phyloP scores from a whole-genome alignment of 768 basidiomycete species.

The Thelephora ganbajun region DNA sequence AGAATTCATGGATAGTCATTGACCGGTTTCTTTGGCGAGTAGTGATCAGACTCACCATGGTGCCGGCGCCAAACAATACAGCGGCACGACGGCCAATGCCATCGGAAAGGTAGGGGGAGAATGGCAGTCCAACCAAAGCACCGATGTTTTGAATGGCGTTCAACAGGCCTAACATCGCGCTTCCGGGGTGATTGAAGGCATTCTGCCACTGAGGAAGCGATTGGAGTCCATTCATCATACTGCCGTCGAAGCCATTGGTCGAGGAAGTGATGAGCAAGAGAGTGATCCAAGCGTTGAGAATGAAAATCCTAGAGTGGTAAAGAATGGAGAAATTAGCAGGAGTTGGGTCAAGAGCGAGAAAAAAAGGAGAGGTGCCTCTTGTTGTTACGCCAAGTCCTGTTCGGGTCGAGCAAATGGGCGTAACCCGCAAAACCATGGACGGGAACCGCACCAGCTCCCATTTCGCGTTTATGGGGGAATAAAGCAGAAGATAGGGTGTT shows the following conservation, averaged over 20 bases:
- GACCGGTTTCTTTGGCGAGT: not conserved
- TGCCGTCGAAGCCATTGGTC: conserved; percentile 64
- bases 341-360: conserved; percentile 1
- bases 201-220: conserved; percentile 45
- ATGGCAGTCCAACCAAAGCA: conserved; percentile 48
- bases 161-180: conserved; percentile 47
- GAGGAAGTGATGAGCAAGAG: conserved; percentile 67
- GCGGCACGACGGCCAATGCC: conserved; percentile 52
- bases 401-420: conserved; percentile 46
- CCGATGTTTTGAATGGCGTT: conserved; percentile 51
- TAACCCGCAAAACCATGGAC: conserved; percentile 22
- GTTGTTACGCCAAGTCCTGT: conserved; percentile 67
- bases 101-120: conserved; percentile 62
- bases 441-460: conserved; percentile 37
- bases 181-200: conserved; percentile 43
- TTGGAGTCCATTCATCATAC: conserved; percentile 74
- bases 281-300: conserved; percentile 56
- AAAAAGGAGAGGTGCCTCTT: conserved; percentile 29
- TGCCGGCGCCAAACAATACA: conserved; percentile 53
- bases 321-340: not conserved
- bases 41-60: conserved; percentile 34
- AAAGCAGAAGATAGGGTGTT: conserved; percentile 5
- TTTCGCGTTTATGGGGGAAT: conserved; percentile 17
- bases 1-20: not conserved
- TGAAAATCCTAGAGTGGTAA: conserved; percentile 34